Evolutionary conservation across 1,284 basidiomycete genomes (phyloP), one percentile per base, ranked within the genome.

Genomic region (Cryptococcus wingfieldii): DNA sequence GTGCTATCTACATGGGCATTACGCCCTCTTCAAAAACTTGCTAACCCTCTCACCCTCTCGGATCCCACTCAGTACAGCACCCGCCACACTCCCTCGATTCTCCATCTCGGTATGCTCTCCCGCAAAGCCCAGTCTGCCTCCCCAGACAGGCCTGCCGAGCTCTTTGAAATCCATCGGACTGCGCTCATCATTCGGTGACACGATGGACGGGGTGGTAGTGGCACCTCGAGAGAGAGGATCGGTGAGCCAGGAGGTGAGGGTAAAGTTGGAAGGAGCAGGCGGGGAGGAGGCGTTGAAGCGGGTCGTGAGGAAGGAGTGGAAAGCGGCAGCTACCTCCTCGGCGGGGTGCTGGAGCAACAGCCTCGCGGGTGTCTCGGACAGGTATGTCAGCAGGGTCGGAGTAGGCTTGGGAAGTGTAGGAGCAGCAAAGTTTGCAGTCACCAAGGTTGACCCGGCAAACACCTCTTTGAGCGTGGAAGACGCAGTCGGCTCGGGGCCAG

Each of bases 61-160:
- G 52, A 68, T 58, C 1, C 79, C 79, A 55, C 72, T 77, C n/a
- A 78, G 63, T 5, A 77, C 74, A 5, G 79, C 79, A 6, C 79
- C 79, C 0, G 75, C 76, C 1, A 80, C 79, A 28, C 71, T 75
- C 1, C 80, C 80, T 23, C 80, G 58, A 55, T 78, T 76, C 46
- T 81, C 76, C 59, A 79, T 66, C 54, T 80, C 79, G 4, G 80
- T 82, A 54, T 80, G 79, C 67, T 82, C 81, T 12, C 81, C 81
- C 14, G 81, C 80, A 38, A 80, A 82, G 0, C 79, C 78, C 1
- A 82, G 68, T 3, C 64, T 59, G 0, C 79, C 79, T 3, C 62
- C 71, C 78, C 79, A 81, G 4, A 75, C 64, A 1, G 78, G 72
- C 51, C 77, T 63, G 0, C 70, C 62, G 6, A 81, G 72, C 65